phyloP scores from a whole-genome alignment of 2,329 filamentous ascomycete genomes.

The Fusarium decemcellulare region DNA sequence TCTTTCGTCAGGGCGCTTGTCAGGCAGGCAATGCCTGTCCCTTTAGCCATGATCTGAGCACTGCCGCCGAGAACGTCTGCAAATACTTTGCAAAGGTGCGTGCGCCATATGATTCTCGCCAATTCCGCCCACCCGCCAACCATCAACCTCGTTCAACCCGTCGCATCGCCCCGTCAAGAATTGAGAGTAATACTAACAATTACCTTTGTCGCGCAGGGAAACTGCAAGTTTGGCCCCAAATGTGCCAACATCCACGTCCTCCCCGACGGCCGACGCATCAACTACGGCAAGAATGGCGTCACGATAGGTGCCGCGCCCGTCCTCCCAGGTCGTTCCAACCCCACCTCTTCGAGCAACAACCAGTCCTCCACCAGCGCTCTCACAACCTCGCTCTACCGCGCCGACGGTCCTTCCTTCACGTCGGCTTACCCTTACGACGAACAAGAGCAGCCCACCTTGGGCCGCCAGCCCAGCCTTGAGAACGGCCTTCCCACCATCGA shows the following conservation, averaged over 20 bases:
- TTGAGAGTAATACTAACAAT: conserved; percentile 34
- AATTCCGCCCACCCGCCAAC: conserved; percentile 22
- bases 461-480: conserved; percentile 67
- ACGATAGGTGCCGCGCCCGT: conserved; percentile 71
- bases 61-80: conserved; percentile 89
- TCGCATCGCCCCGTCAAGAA: conserved; percentile 22
- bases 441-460: conserved; percentile 59
- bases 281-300: conserved; percentile 80
- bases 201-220: conserved; percentile 73
- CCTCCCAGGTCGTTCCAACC: conserved; percentile 76
- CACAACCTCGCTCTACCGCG: conserved; percentile 68
- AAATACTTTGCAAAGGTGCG: conserved; percentile 98
- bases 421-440: conserved; percentile 60
- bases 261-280: conserved; percentile 92
- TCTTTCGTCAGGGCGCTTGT: conserved; percentile 96
- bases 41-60: conserved; percentile 93
- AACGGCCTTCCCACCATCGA: conserved; percentile 71
- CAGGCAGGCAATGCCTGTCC: conserved; percentile 97
- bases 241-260: conserved; percentile 97
- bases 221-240: conserved; percentile 99
- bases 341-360: conserved; percentile 57
- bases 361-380: conserved; percentile 78
- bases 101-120: conserved; percentile 43
- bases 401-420: conserved; percentile 56
- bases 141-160: conserved; percentile 13